Base-by-base conservation (phyloP, 768 basidiomycete species). In the Psilocybe tampanensis region DNA sequence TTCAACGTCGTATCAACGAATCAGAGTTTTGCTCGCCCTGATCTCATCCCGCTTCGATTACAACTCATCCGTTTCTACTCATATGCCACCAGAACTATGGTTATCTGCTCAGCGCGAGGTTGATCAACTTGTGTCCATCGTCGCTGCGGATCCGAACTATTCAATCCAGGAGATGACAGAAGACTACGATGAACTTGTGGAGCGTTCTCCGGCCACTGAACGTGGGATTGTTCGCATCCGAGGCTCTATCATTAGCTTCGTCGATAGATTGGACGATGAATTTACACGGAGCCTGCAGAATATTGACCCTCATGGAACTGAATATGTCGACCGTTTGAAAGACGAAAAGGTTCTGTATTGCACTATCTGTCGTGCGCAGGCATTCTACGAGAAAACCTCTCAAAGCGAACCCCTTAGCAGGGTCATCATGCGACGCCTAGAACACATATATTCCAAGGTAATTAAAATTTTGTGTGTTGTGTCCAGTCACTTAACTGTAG, bases 401-500 rank as follows among this genome's bases (percentile, higher is more conserved):
- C 87, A 89, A 72, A 76, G 80, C 36, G 95, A 97, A 36, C 87
- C 91, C 19, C 81, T 94, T 42, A 86, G 88, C 36, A 85, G 96
- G 41, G 92, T 95, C 34, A 81, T 98, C 54, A 95, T 98, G 90
- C 86, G 97, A 64, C 86, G 97, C 42, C 75, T 99, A 58, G 97
- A 99, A 70, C 97, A 98, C 69, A 94, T 99, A 48, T 98, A 99
- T 74, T 95, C 92, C 36, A 98, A 99, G 88, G 95, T 95, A 58
- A 55, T 73, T 60, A 13, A 22, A 44, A 3, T 18, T 26, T 22
- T 7, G 23, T 32, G n/a, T 8, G 36, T 26, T 15, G 18, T 17
- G 36, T 56, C n/a, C 41, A 47, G 52, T 4, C 56, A 26, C n/a
- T 55, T 65, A 50, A 62, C 59, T 24, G 11, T 53, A 42, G 58